A percentile compares a stretch with the other conserved stretches of the same genome.
These are phyloP conservation scores for Penstemon newberryi DNA, from an alignment of 257 asterid species.

Conservation along the genomic window DNA sequence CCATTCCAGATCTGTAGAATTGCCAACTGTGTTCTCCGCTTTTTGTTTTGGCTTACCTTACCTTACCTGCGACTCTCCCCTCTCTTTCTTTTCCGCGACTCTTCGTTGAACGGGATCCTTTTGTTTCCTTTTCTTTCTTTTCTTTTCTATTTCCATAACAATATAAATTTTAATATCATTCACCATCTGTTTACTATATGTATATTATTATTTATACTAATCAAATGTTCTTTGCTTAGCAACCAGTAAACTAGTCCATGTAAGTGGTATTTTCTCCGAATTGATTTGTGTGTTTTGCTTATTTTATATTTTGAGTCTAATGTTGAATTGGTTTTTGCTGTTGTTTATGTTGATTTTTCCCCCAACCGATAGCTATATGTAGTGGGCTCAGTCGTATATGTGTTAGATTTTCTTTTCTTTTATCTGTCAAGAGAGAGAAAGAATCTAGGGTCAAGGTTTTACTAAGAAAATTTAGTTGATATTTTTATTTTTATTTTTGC, in stretches of 20 bases:
- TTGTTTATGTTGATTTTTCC: constrained; percentile 30
- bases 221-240: constrained; percentile 44
- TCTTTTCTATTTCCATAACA: constrained; percentile 9
- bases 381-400: constrained; percentile 39
- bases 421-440: constrained; percentile 22
- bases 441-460: constrained; percentile 49
- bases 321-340: constrained; percentile 8
- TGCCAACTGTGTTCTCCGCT: constrained; percentile 29
- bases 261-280: constrained; percentile 31
- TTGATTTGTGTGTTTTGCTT: constrained; percentile 23
- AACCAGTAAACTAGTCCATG: constrained; percentile 42
- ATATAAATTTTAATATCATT: neutral
- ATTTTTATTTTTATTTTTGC: constrained; percentile 32
- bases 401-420: constrained; percentile 39
- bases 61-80: constrained; percentile 28
- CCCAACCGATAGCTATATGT: constrained; percentile 36
- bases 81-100: constrained; percentile 18
- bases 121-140: neutral
- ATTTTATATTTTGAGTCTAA: constrained; percentile 31
- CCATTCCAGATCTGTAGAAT: constrained; percentile 33
- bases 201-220: constrained; percentile 30
- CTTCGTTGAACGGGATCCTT: constrained; percentile 36
- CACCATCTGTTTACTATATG: neutral
- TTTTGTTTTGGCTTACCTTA: constrained; percentile 8
- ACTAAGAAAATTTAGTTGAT: constrained; percentile 34